phyloP scores from a whole-genome alignment of 2,329 filamentous ascomycete species.

The Paecilomyces formosus region DNA sequence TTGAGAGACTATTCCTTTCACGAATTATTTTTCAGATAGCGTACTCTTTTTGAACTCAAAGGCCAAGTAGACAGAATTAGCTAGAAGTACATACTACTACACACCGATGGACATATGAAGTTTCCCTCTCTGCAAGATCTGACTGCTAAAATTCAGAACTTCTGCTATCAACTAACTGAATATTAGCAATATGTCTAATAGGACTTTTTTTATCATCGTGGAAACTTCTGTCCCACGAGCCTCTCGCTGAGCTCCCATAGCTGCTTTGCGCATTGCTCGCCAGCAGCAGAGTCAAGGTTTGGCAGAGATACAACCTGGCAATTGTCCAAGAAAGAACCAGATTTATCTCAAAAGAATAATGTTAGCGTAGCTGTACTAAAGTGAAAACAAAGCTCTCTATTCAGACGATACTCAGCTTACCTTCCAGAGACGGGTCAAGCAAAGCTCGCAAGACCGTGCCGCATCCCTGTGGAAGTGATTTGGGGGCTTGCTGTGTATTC shows the following conservation, averaged over 20 bases:
- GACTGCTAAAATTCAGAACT: background rate
- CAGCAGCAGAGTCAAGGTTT: conserved; percentile 18
- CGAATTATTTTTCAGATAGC: background rate
- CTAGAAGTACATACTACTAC: too few species aligned
- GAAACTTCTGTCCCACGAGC: conserved; percentile 19
- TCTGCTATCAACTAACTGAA: background rate
- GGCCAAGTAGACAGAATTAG: too few species aligned
- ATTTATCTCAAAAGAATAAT: conserved; percentile 7
- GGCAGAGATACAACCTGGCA: conserved; percentile 12
- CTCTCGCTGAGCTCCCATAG: conserved; percentile 25
- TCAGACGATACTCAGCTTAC: conserved; percentile 7
- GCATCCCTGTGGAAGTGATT: conserved; percentile 14
- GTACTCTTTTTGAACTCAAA: background rate
- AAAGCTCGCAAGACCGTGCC: conserved; percentile 15
- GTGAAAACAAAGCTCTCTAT: background rate
- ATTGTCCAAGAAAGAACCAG: conserved; percentile 18
- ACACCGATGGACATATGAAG: too few species aligned
- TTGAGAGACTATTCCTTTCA: background rate
- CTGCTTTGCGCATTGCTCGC: conserved; percentile 16
- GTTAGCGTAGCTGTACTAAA: background rate
- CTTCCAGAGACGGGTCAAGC: conserved; percentile 15
- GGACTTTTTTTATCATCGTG: background rate
- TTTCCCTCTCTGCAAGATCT: too few species aligned
- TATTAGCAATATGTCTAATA: background rate
- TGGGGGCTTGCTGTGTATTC: conserved; percentile 15